These are phyloP conservation scores for Monascus ruber DNA, from an alignment of 2,329 filamentous ascomycete genomes.

Conservation along the genomic window DNA sequence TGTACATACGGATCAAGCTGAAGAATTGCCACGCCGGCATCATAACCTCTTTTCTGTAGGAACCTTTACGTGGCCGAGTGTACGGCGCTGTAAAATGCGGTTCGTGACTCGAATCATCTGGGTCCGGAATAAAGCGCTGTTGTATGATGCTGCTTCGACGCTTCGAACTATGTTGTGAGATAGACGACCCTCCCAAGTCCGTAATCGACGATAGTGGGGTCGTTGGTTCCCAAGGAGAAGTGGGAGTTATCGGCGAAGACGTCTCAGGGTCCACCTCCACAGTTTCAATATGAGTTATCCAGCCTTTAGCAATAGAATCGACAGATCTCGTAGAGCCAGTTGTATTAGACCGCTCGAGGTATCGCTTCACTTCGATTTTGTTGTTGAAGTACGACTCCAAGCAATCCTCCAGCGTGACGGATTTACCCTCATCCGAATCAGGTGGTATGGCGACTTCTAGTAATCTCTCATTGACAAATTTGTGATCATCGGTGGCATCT, in stretches of 20 bases:
- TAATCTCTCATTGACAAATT: constrained; percentile 81
- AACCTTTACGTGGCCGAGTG: constrained; percentile 23
- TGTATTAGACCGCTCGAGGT: constrained; percentile 53
- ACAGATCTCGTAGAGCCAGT: constrained; percentile 33
- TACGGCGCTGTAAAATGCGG: constrained; percentile 21
- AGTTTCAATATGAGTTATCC: constrained; percentile 30
- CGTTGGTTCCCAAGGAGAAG: constrained; percentile 12
- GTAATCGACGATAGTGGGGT: constrained; percentile 16
- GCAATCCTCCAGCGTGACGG: constrained; percentile 77
- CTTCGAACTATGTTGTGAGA: constrained; percentile 9
- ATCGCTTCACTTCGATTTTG: constrained; percentile 74
- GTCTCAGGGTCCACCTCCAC: constrained; percentile 31
- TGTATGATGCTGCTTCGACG: constrained; percentile 33
- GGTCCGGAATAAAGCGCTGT: constrained; percentile 31
- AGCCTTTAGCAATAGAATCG: constrained; percentile 27
- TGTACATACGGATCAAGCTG: constrained; percentile 68
- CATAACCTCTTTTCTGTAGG: constrained; percentile 64
- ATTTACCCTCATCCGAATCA: constrained; percentile 53
- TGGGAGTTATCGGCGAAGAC: constrained; percentile 18
- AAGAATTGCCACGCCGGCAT: constrained; percentile 99
- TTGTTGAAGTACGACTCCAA: constrained; percentile 94
- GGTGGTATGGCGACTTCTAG: constrained; percentile 83
- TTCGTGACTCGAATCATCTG: constrained; percentile 32
- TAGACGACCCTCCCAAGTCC: constrained; percentile 13
- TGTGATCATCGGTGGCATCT: constrained; percentile 77